Conservation (phyloP, 139 green algal species). For the Volvox reticuliferus region DNA sequence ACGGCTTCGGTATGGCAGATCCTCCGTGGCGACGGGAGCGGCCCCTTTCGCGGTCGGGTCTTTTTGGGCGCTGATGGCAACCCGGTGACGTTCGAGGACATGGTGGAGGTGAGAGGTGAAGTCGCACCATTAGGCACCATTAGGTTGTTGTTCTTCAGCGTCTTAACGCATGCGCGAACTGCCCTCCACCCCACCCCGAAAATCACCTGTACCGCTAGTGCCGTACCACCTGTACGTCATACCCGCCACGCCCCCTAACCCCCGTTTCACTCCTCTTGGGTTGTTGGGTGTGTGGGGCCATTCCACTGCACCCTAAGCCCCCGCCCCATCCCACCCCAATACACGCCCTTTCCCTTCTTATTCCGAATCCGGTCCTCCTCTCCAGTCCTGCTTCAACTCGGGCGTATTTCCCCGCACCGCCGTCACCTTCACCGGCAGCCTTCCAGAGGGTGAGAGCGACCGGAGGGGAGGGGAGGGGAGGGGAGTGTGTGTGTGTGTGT, state of each 20-base stretch:
- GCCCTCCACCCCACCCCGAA: too few species aligned
- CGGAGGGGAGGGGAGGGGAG: neutral
- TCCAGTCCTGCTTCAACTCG: conserved; percentile 48
- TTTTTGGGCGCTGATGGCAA: conserved; percentile 85
- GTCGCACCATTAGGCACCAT: too few species aligned
- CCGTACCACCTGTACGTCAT: too few species aligned
- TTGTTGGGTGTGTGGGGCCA: too few species aligned
- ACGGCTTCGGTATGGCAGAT: conserved; percentile 36
- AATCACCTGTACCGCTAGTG: too few species aligned
- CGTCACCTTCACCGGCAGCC: conserved; percentile 56
- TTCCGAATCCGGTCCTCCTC: neutral
- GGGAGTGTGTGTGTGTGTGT: neutral
- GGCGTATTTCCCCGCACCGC: conserved; percentile 45
- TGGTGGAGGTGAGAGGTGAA: conserved; percentile 44
- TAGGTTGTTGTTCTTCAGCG: too few species aligned
- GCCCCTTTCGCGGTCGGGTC: conserved; percentile 59
- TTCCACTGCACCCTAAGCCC: too few species aligned
- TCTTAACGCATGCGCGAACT: too few species aligned
- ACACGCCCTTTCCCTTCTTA: neutral
- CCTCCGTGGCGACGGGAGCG: conserved; percentile 48
- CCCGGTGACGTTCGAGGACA: conserved; percentile 83
- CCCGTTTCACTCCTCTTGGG: too few species aligned
- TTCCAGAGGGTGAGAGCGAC: conserved; percentile 1
- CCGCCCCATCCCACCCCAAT: neutral
- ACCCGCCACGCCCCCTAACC: too few species aligned